phyloP scores from a whole-genome alignment of 2,329 filamentous ascomycete genomes.

The Fusarium dlaminii region DNA sequence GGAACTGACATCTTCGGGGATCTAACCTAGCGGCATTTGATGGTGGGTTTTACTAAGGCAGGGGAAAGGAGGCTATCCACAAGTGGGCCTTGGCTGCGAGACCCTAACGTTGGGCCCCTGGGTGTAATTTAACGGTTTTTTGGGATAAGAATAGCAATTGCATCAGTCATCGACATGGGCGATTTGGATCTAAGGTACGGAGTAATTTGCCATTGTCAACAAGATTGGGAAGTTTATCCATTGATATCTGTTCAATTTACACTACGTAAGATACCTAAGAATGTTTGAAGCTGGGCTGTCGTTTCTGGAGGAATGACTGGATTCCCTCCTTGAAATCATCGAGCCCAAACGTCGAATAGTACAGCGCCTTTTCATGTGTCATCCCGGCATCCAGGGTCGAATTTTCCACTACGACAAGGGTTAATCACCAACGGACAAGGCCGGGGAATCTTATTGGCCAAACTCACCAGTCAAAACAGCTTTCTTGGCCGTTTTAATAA shows the following conservation, averaged over 20 bases:
- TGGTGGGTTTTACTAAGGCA: not conserved
- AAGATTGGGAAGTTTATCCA: not conserved
- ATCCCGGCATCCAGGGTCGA: constrained; percentile 19
- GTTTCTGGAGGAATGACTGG: constrained; percentile 20
- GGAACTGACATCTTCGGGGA: not conserved
- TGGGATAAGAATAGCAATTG: not conserved
- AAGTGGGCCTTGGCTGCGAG: not conserved
- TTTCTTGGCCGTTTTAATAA: constrained; percentile 27
- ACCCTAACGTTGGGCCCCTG: not conserved
- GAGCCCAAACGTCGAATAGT: constrained; percentile 28
- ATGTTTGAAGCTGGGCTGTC: constrained; percentile 16
- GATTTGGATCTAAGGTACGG: not conserved
- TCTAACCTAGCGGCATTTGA: not conserved
- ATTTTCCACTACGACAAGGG: constrained; percentile 8
- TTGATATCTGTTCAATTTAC: too few species aligned
- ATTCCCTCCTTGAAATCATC: constrained; percentile 31
- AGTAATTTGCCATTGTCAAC: not conserved
- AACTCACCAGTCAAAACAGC: constrained; percentile 24
- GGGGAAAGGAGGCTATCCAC: constrained; percentile 4
- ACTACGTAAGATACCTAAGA: not conserved
- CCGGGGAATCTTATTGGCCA: not conserved
- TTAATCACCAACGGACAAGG: not conserved
- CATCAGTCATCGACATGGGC: not conserved
- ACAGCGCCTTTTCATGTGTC: constrained; percentile 26
- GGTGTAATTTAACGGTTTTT: not conserved